These are phyloP conservation scores for Myriosclerotinia duriaeana DNA, from an alignment of 2,329 filamentous ascomycete species.

Conservation along the genomic window DNA sequence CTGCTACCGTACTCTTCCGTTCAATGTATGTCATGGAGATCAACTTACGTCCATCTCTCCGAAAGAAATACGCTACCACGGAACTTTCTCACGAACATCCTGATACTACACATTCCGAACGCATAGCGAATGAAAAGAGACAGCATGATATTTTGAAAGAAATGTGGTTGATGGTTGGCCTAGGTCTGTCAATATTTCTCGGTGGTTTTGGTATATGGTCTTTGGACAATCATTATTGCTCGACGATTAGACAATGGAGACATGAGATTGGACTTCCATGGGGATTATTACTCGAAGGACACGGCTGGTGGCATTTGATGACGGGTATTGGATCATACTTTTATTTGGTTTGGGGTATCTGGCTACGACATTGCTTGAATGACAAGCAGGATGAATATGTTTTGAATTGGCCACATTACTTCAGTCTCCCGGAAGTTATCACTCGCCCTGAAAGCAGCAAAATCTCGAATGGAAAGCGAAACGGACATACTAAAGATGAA, in stretches of 20 bases:
- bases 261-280: conserved; percentile 65
- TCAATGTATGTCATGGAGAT: conserved; percentile 67
- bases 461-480: conserved; percentile 23
- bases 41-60: conserved; percentile 56
- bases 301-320: conserved; percentile 76
- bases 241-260: conserved; percentile 50
- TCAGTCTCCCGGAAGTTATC: conserved; percentile 43
- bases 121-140: conserved; percentile 52
- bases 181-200: conserved; percentile 61
- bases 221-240: conserved; percentile 64
- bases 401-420: conserved; percentile 61
- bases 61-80: conserved; percentile 43
- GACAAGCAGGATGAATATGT: conserved; percentile 64
- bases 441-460: conserved; percentile 25
- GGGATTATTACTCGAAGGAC: conserved; percentile 69
- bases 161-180: conserved; percentile 68
- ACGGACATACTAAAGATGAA: conserved; percentile 28
- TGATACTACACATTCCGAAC: conserved; percentile 49
- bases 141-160: conserved; percentile 58
- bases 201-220: conserved; percentile 68
- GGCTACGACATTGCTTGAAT: conserved; percentile 68
- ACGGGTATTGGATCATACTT: conserved; percentile 69
- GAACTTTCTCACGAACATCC: conserved; percentile 40
- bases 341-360: conserved; percentile 71
- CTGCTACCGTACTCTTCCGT: conserved; percentile 58